Evolutionary conservation across 129 eudicot genomes (phyloP), one percentile per base, ranked within the genome.

Genomic region (Solidago caesia): DNA sequence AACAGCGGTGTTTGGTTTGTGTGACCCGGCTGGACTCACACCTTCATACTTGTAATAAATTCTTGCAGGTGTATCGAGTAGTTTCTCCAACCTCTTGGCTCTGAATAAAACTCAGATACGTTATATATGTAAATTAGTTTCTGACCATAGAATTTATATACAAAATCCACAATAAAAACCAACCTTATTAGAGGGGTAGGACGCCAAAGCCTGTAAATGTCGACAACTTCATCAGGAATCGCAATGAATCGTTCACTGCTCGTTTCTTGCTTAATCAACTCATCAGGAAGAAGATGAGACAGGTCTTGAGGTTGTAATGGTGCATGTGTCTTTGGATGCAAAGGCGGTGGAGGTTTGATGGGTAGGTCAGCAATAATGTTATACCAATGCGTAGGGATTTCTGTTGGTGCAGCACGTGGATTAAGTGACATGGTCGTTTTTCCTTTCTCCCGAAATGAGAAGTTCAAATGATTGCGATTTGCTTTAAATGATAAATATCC

Each of bases 21-120:
- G 98, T 12, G 98, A 94, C 26, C 97, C 98, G 4, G 98, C 98
- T 27, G 98, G 98, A 84, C 98, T 94, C 29, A 46, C 97, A 59
- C 98, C 98, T 88, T 94, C 98, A 73, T 94, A 90, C 77, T 94
- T 94, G 86, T 90, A 94, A 56, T 94, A 94, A 12, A 94, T 94
- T 79, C 91, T 86, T 7, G 98, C 98, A 14, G 98, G 98, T 21
- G 98, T 94, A 70, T 79, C 93, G 6, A 88, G 97, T 76, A 94
- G 71, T 79, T 94, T 94, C 84, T 94, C 98, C 87, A 94, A 68
- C 80, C 98, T 88, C 91, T 90, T 94, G 15, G 98, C 97, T 82
- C 98, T 94, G 64, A 27, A 87, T 75, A 75, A 65, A 79, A 85
- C 68, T n/a, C 8, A 11, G 48, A 72, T 33, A 33, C 3, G 39